Base-by-base conservation (phyloP, 106 monocot species). In the Dendrobium huoshanense region DNA sequence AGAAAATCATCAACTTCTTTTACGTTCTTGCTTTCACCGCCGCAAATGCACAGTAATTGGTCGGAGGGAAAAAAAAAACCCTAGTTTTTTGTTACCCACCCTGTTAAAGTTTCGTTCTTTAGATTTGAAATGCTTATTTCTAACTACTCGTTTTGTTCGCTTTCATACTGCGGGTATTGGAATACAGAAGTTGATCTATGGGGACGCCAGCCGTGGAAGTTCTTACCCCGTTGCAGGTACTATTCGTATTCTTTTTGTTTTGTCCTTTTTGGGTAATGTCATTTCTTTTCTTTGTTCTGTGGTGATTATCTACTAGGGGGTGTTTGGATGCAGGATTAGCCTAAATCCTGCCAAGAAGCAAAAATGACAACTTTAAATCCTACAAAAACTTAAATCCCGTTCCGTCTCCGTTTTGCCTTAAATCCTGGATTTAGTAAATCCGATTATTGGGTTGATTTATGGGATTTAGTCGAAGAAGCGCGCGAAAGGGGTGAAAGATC, bases 141-240 rank as follows among this genome's bases (percentile, higher is more conserved):
- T 70, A 9, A 70, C 4, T 13, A 70, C 29, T 70, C 22, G 64
- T 24, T 65, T 65, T 65, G 64, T 24, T 33, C 37, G 70, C 70
- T 37, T 70, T 70, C 15, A 70, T 16, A 10, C 31, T 37, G 15
- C 33, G 16, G 31, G 33, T 70, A 37, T 70, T 37, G 31, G 33
- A 70, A 0, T 70, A 15, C 70, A 70, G 70, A 70, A 70, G 70
- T 37, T 33, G 70, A 70, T 70, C 29, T 70, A 70, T 70, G 70
- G 70, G 15, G 29, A 37, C 37, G 33, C 29, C 70, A 4, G 70
- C 31, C 17, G 70, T 15, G 29, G 37, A 70, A 33, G 70, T 37
- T 70, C 37, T 70, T 70, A 70, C 37, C 15, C 33, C 37, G 33
- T 37, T 70, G 37, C 70, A 33, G 70, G 70, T 31, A 37, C 31